Evolutionary conservation across 371 early-diverging fungal species (phyloP), one percentile per base, ranked within the genome.

Genomic region (Mortierella sp.): DNA sequence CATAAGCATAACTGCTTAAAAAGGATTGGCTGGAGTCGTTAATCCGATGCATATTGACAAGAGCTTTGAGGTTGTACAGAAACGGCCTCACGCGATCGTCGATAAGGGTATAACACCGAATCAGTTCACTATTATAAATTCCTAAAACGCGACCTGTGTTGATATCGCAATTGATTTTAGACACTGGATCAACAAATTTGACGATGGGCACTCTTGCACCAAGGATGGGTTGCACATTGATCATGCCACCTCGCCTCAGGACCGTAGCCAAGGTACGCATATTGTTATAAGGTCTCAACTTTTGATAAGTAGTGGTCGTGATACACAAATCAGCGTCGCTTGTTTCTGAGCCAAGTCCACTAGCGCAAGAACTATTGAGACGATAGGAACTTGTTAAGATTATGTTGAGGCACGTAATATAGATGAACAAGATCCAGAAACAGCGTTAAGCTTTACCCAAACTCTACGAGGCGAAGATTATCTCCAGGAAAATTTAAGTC

Each of bases 91-190:
- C 94, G 15, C 96, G 90, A 1, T 91, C 86, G 75, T 96, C 96
- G 31, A 92, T 70, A 10, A 87, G 83, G 22, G 93, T 88, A 73
- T 94, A 96, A 5, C 89, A 86, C 43, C 86, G 83, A 23, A 96
- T 90, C 83, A 96, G 85, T 65, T 83, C 70, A 7, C 94, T 93
- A 72, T 96, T 96, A 32, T 89, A 86, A 31, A 93, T 75, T 0
- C 93, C 95, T 17, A 93, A 68, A 3, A 89, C 87, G 70, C 91
- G 91, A 76, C 93, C 93, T 29, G 92, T 89, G 72, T 94, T 94
- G 51, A 95, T 86, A 72, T 96, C 96, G 81, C 75, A 74, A 3
- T 71, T 70, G 60, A 75, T 80, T 22, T 31, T 63, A 13, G 75
- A 40, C 0, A 8, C 3, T 7, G 81, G 75, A 7, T 80, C 81